Conservation (phyloP, 164 flowering plant species). For the Magnolia kwangsiensis region DNA sequence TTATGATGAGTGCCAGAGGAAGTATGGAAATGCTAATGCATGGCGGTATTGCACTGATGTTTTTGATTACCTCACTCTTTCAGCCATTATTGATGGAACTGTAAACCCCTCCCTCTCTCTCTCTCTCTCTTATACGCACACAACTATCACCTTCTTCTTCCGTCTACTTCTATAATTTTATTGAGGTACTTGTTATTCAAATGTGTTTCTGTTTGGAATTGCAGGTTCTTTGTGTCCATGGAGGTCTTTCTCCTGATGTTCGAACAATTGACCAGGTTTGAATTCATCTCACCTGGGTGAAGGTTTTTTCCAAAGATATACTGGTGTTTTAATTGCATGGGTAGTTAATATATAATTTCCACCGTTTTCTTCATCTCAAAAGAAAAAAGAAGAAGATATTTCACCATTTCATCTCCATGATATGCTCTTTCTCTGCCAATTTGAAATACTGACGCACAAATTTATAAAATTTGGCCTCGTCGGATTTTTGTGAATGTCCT, state of each 20-base stretch:
- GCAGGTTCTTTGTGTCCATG: constrained; percentile 98
- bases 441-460: neutral
- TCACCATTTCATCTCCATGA: neutral
- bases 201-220: constrained; percentile 3
- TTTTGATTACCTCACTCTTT: constrained; percentile 92
- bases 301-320: neutral
- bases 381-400: neutral
- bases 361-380: neutral
- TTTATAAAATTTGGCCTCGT: neutral
- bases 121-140: neutral
- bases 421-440: neutral
- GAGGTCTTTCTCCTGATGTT: constrained; percentile 97
- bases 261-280: constrained; percentile 93
- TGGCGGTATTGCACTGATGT: constrained; percentile 99
- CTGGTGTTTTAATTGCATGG: neutral
- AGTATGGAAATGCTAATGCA: constrained; percentile 99
- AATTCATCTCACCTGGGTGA: neutral
- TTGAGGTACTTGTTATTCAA: neutral
- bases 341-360: neutral
- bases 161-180: too few species aligned
- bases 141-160: neutral
- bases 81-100: constrained; percentile 97
- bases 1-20: constrained; percentile 98
- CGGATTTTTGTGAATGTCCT: neutral
- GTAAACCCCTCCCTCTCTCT: constrained; percentile 28